Evolutionary conservation across 257 asterid genomes (phyloP).

Genomic region (Gentiana macrophylla): DNA sequence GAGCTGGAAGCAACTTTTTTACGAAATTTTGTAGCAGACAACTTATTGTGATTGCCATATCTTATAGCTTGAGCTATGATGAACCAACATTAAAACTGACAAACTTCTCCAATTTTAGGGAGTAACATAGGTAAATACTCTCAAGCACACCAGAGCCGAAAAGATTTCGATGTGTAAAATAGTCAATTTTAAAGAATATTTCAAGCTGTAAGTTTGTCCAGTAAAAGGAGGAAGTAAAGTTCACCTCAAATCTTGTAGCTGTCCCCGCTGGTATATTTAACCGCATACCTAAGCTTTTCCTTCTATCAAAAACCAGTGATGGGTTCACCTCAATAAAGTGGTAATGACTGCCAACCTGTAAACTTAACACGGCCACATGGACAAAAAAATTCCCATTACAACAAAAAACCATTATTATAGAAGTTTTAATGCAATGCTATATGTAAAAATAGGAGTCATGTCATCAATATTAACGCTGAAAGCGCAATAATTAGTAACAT

Average conservation of each 20-base stretch:
- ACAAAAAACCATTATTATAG: background rate
- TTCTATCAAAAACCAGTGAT: slow-evolving; percentile 63
- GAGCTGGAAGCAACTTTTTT: no score
- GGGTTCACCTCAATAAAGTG: slow-evolving; percentile 92
- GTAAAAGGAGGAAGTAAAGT: background rate
- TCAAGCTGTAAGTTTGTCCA: background rate
- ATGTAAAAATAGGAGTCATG: background rate
- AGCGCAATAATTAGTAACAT: no score
- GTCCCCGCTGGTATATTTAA: slow-evolving; percentile 95
- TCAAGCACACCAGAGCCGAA: no score
- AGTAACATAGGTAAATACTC: no score
- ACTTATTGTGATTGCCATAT: no score
- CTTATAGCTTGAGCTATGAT: no score
- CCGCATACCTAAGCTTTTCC: slow-evolving; percentile 70
- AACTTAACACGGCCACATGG: background rate
- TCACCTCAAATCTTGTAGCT: slow-evolving; percentile 90
- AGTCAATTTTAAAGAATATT: no score
- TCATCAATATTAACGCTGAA: no score
- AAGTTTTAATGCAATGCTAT: background rate
- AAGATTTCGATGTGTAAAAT: no score
- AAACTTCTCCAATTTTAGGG: no score
- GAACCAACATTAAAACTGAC: no score
- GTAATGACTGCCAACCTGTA: slow-evolving; percentile 97
- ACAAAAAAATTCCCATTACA: background rate
- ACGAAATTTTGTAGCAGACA: no score